These are phyloP conservation scores for Puccinia coronata DNA, from an alignment of 1,284 basidiomycete genomes.

Conservation along the genomic window DNA sequence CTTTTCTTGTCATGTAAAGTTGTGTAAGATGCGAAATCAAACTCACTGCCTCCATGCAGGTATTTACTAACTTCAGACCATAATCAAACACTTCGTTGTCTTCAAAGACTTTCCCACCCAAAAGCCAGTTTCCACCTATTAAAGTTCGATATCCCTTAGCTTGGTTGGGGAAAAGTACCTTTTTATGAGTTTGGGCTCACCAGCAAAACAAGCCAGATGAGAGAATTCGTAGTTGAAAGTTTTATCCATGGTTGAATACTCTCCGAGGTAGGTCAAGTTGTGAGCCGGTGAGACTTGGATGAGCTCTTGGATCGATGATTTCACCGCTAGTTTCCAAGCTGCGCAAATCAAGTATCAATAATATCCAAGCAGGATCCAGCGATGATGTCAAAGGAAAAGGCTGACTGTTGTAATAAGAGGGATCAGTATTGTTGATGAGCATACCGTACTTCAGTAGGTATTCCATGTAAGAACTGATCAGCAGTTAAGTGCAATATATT, in stretches of 20 bases:
- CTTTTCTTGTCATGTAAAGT: too few species aligned
- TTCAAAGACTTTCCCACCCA: conserved; percentile 36
- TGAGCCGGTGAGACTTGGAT: conserved; percentile 13
- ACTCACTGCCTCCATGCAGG: conserved; percentile 43
- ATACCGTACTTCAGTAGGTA: conserved; percentile 48
- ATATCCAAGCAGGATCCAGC: background rate
- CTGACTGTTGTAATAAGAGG: conserved; percentile 33
- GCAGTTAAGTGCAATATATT: too few species aligned
- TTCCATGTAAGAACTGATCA: conserved; percentile 43
- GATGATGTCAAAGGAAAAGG: background rate
- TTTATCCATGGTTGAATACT: background rate
- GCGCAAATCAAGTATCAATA: background rate
- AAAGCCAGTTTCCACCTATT: conserved; percentile 45
- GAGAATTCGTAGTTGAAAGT: conserved; percentile 10
- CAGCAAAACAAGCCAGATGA: conserved; percentile 47
- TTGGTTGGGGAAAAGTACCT: too few species aligned
- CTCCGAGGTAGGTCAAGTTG: conserved; percentile 39
- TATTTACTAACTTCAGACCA: conserved; percentile 17
- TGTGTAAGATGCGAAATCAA: too few species aligned
- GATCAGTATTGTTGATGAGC: conserved; percentile 33
- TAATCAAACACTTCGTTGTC: conserved; percentile 20
- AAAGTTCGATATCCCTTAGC: background rate
- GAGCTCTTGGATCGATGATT: conserved; percentile 45
- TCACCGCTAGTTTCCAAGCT: conserved; percentile 44
- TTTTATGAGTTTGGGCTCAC: background rate